Percentiles rank a stretch among this genome's conserved stretches.
Evolutionary conservation across 139 green algal genomes (phyloP).

Genomic region (Chlamydomonas asymmetrica): DNA sequence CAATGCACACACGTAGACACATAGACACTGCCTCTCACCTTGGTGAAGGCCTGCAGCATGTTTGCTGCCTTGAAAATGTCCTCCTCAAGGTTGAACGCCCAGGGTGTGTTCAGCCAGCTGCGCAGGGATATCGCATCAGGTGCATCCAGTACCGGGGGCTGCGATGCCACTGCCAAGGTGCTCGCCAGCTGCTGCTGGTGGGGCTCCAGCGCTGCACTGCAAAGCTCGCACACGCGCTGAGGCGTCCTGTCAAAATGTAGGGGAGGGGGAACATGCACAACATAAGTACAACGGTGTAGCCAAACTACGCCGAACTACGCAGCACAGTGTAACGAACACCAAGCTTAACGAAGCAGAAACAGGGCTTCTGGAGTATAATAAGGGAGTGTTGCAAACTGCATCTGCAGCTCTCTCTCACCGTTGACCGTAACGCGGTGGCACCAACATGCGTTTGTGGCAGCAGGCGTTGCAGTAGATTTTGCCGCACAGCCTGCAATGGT

Average conservation of each 20-base stretch:
- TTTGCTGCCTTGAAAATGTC: constrained; percentile 67
- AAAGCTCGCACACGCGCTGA: constrained; percentile 70
- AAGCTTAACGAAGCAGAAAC: too few species aligned
- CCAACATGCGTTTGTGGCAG: constrained; percentile 58
- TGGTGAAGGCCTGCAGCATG: constrained; percentile 56
- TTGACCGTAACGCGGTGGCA: constrained; percentile 61
- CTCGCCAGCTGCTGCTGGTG: constrained; percentile 73
- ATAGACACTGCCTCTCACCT: constrained; percentile 18
- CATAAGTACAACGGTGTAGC: not conserved
- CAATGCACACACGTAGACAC: not conserved
- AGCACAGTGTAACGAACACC: too few species aligned
- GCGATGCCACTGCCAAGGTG: constrained; percentile 42
- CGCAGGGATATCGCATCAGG: constrained; percentile 66
- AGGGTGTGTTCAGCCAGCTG: constrained; percentile 73
- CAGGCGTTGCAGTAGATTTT: constrained; percentile 77
- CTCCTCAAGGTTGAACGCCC: constrained; percentile 48
- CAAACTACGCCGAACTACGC: too few species aligned
- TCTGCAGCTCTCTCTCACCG: not conserved
- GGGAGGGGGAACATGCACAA: not conserved
- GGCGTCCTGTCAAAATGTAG: constrained; percentile 50
- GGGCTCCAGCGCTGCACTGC: constrained; percentile 58
- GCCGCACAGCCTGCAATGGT: constrained; percentile 80
- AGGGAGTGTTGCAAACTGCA: not conserved
- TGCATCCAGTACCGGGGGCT: constrained; percentile 57
- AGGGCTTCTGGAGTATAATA: too few species aligned